Evolutionary conservation across 140 eudicot species (phyloP).

Genomic region (Artemisia princeps): DNA sequence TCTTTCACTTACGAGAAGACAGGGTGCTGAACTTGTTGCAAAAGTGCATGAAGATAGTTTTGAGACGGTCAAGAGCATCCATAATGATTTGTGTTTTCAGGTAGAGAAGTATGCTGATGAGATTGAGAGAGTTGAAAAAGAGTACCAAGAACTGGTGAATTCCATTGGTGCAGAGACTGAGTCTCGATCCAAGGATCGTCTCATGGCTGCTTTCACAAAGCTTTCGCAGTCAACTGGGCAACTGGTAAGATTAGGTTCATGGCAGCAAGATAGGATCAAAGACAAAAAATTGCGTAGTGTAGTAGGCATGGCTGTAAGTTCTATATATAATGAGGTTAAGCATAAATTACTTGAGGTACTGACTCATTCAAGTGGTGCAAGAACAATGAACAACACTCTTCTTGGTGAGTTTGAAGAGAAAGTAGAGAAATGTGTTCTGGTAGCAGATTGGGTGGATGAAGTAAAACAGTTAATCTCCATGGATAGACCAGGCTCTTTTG

Average conservation of each 20-base stretch:
- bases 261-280: constrained; percentile 27
- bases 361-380: constrained; percentile 35
- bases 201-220: constrained; percentile 51
- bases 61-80: constrained; percentile 42
- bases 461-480: constrained; percentile 32
- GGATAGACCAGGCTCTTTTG: constrained; percentile 27
- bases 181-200: constrained; percentile 59
- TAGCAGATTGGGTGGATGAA: constrained; percentile 65
- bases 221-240: constrained; percentile 51
- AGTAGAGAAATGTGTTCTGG: constrained; percentile 75
- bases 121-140: constrained; percentile 72
- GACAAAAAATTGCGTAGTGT: constrained; percentile 35
- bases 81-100: constrained; percentile 68
- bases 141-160: constrained; percentile 53
- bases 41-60: constrained; percentile 37
- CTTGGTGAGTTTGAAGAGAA: constrained; percentile 66
- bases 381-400: constrained; percentile 42
- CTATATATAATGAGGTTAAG: constrained; percentile 65
- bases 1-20: constrained; percentile 52
- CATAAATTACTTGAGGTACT: constrained; percentile 48
- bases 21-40: constrained; percentile 70
- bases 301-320: constrained; percentile 50
- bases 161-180: constrained; percentile 74
- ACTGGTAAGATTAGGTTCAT: constrained; percentile 25
- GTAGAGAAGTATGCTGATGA: constrained; percentile 71